phyloP scores from a whole-genome alignment of 1,284 basidiomycete species.

The Trichosporon sp. region DNA sequence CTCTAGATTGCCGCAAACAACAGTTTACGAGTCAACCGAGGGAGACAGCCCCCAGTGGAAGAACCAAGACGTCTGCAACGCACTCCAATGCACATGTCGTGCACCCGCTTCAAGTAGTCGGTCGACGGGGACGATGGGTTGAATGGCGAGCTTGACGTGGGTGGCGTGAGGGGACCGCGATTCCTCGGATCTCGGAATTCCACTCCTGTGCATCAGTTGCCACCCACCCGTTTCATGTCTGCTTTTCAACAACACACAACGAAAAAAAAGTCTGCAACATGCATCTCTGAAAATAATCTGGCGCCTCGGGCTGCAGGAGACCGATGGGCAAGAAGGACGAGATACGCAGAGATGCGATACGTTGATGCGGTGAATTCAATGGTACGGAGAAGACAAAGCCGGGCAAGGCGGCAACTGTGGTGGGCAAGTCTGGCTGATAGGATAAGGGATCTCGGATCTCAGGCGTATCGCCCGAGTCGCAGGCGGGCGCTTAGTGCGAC shows the following conservation, averaged over 20 bases:
- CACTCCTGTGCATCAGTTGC: background rate
- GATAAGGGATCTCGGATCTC: conserved; percentile 3
- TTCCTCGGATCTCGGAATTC: conserved; percentile 15
- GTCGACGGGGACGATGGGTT: background rate
- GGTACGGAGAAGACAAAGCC: background rate
- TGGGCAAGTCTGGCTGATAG: conserved; percentile 1
- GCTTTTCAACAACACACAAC: background rate
- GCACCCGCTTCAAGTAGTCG: background rate
- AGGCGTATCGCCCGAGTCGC: background rate
- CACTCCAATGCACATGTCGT: background rate
- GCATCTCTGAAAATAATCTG: background rate
- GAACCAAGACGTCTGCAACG: background rate
- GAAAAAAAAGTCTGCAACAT: background rate
- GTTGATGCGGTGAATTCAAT: background rate
- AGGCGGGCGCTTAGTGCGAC: conserved; percentile 13
- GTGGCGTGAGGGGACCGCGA: conserved; percentile 2
- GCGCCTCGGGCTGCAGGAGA: too few relatives aligned
- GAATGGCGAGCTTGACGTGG: background rate
- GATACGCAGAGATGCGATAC: background rate
- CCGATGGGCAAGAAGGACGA: background rate
- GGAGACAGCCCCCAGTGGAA: background rate
- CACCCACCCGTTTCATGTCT: background rate
- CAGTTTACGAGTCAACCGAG: background rate
- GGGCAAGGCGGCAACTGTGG: background rate
- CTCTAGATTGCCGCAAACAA: background rate